Evolutionary conservation across 768 basidiomycete genomes (phyloP).

Genomic region (Agrocybe pediades): DNA sequence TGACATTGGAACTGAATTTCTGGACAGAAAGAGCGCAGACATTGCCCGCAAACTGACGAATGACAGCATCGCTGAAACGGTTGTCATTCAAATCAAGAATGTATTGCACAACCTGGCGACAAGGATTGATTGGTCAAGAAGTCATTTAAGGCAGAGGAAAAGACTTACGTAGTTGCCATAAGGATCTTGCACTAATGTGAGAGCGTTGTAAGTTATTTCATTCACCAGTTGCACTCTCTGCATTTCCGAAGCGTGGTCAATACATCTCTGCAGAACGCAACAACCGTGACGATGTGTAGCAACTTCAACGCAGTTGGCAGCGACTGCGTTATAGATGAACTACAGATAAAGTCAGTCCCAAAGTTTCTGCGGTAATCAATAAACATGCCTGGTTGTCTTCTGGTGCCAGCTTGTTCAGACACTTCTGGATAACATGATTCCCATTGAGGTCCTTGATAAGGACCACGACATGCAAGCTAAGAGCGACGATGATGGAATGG

Average conservation of each 20-base stretch:
- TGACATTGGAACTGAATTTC: conserved; percentile 99
- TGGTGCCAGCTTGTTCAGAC: conserved; percentile 94
- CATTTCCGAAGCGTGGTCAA: conserved; percentile 95
- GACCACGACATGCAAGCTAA: conserved; percentile 97
- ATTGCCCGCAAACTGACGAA: conserved; percentile 96
- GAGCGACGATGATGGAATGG: conserved; percentile 93
- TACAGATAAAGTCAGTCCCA: conserved; percentile 27
- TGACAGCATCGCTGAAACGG: conserved; percentile 96
- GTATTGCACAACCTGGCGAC: conserved; percentile 88
- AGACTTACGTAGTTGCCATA: conserved; percentile 84
- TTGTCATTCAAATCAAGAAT: conserved; percentile 98
- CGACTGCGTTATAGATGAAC: conserved; percentile 99
- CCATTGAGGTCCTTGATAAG: conserved; percentile 99
- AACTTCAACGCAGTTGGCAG: conserved; percentile 98
- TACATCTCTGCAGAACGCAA: conserved; percentile 96
- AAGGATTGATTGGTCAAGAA: not conserved
- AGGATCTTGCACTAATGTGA: conserved; percentile 97
- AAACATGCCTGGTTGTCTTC: conserved; percentile 91
- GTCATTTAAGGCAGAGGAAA: not conserved
- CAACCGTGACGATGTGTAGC: conserved; percentile 98
- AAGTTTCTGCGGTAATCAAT: not conserved
- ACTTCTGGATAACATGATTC: conserved; percentile 99
- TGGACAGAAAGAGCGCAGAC: conserved; percentile 97
- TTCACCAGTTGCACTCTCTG: conserved; percentile 96
- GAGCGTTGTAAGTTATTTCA: conserved; percentile 97